Evolutionary conservation across 1,139 yeast genomes (phyloP).

Genomic region (Pichia sp.): DNA sequence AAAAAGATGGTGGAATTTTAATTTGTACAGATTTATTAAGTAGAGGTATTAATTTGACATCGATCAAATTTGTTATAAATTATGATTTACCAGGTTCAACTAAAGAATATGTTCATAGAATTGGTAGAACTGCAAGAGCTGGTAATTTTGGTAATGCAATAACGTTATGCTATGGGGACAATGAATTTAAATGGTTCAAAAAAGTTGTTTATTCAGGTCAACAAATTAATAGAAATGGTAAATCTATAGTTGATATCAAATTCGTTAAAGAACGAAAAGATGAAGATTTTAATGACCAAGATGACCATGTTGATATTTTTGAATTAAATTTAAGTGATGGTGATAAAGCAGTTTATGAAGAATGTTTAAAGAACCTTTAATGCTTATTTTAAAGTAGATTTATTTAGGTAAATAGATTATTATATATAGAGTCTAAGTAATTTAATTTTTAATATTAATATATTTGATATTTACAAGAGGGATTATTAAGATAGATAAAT

Average conservation of each 20-base stretch:
- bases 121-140: slow-evolving; percentile 97
- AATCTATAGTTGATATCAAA: slow-evolving; percentile 23
- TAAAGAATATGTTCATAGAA: slow-evolving; percentile 90
- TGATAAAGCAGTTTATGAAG: slow-evolving; percentile 37
- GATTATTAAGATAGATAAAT: too few relatives aligned
- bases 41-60: slow-evolving; percentile 81
- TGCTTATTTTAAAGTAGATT: too few relatives aligned
- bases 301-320: slow-evolving; percentile 11
- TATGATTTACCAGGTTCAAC: slow-evolving; percentile 87
- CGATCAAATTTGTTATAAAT: slow-evolving; percentile 72
- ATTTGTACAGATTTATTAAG: slow-evolving; percentile 92
- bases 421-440: background rate
- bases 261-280: slow-evolving; percentile 23
- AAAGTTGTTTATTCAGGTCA: slow-evolving; percentile 37
- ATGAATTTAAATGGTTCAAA: slow-evolving; percentile 65
- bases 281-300: slow-evolving; percentile 14
- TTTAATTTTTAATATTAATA: background rate
- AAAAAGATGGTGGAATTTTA: slow-evolving; percentile 41
- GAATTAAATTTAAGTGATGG: slow-evolving; percentile 25
- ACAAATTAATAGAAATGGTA: slow-evolving; percentile 34
- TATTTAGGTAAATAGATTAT: background rate
- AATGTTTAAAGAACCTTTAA: slow-evolving; percentile 37
- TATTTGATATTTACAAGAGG: slow-evolving; percentile 2
- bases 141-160: slow-evolving; percentile 69
- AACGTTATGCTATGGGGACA: slow-evolving; percentile 64